A percentile compares a stretch with the other conserved stretches of the same genome.
phyloP scores from a whole-genome alignment of 768 basidiomycete species.

The Boletus subcaerulescens region DNA sequence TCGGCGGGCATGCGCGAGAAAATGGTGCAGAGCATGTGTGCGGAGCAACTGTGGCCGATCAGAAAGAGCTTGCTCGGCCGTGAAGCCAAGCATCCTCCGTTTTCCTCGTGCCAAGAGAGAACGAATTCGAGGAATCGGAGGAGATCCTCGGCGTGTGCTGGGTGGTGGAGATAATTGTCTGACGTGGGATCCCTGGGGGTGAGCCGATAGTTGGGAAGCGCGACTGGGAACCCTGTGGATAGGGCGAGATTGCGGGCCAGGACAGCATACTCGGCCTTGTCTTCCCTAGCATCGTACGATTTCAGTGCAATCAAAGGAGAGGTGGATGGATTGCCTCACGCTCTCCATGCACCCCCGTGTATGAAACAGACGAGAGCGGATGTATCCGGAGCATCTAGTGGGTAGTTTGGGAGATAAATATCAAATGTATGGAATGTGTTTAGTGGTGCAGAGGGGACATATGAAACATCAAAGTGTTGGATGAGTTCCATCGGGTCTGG shows the following conservation, averaged over 20 bases:
- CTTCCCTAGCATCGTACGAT: conserved; percentile 50
- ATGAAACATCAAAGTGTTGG: conserved; percentile 32
- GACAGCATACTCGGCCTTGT: conserved; percentile 57
- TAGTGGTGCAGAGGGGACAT: conserved; percentile 24
- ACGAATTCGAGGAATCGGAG: conserved; percentile 62
- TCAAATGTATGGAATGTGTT: conserved; percentile 52
- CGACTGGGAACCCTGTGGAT: conserved; percentile 54
- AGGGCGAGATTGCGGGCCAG: conserved; percentile 54
- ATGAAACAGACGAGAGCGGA: conserved; percentile 64
- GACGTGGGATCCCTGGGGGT: conserved; percentile 44
- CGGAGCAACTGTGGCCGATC: conserved; percentile 78
- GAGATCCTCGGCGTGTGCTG: conserved; percentile 65
- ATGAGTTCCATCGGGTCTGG: conserved; percentile 7
- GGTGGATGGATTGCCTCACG: conserved; percentile 43
- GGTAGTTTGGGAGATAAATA: conserved; percentile 40
- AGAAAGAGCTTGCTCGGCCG: conserved; percentile 49
- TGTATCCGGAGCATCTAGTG: background rate
- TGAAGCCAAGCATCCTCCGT: conserved; percentile 27
- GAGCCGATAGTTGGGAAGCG: conserved; percentile 76
- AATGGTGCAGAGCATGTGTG: conserved; percentile 75
- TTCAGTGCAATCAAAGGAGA: background rate
- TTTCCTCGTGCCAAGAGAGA: conserved; percentile 36
- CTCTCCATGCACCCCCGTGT: conserved; percentile 83
- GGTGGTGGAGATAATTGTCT: conserved; percentile 51
- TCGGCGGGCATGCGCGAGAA: conserved; percentile 49